A percentile compares a stretch with the other conserved stretches of the same genome.
Conservation (phyloP, 139 green algal genomes). For the Chlamydomonas asymmetrica region DNA sequence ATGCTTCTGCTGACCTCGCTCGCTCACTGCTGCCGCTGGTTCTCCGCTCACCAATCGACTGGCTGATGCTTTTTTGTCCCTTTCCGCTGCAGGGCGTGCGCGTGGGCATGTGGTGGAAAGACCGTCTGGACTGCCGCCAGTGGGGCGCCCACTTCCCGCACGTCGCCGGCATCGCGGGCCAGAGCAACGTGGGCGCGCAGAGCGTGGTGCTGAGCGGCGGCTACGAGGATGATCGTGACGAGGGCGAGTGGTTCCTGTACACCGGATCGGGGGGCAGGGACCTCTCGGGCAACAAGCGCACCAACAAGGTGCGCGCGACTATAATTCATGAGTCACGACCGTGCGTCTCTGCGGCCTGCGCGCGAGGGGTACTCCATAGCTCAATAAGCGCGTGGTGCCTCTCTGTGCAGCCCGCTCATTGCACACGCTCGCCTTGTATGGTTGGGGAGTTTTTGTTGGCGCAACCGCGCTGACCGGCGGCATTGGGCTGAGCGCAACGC, state of each 20-base stretch:
- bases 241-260: constrained; percentile 97
- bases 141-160: constrained; percentile 95
- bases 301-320: constrained; percentile 85
- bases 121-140: constrained; percentile 93
- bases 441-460: too few relatives aligned
- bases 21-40: too few relatives aligned
- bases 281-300: constrained; percentile 96
- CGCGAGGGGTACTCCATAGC: too few relatives aligned
- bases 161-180: constrained; percentile 94
- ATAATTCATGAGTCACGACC: too few relatives aligned
- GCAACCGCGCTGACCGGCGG: too few relatives aligned
- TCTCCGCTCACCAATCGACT: too few relatives aligned
- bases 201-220: constrained; percentile 67
- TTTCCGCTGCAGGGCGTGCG: constrained; percentile 61
- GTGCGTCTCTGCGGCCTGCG: too few relatives aligned
- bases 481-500: too few relatives aligned
- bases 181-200: constrained; percentile 59
- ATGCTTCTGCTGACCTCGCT: too few relatives aligned
- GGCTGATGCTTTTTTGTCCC: background rate
- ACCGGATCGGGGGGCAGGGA: constrained; percentile 85
- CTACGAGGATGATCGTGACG: constrained; percentile 92
- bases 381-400: too few relatives aligned
- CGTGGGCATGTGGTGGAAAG: constrained; percentile 89
- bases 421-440: too few relatives aligned
- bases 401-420: too few relatives aligned